These are phyloP conservation scores for Hanseniaspora lachancei DNA, from an alignment of 805 yeast species.

Conservation along the genomic window DNA sequence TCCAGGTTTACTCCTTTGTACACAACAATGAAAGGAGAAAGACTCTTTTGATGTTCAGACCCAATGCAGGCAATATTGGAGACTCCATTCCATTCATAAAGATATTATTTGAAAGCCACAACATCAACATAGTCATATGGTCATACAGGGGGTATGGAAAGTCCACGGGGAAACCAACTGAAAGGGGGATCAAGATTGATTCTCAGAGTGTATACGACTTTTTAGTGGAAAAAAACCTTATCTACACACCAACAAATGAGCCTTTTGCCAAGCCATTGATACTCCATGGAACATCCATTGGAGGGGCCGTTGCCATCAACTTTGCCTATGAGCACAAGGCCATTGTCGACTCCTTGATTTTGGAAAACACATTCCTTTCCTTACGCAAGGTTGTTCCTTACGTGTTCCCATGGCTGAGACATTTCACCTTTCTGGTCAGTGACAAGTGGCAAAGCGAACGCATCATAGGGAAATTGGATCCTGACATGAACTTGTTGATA, in stretches of 20 bases:
- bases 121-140: conserved; percentile 67
- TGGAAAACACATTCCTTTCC: conserved; percentile 78
- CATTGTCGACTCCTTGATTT: conserved; percentile 47
- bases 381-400: conserved; percentile 61
- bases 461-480: conserved; percentile 38
- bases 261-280: conserved; percentile 32
- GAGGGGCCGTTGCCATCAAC: conserved; percentile 88
- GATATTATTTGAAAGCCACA: conserved; percentile 46
- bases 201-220: conserved; percentile 59
- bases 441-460: conserved; percentile 73
- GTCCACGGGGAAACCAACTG: conserved; percentile 65
- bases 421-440: conserved; percentile 49
- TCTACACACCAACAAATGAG: conserved; percentile 20
- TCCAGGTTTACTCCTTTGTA: conserved; percentile 46
- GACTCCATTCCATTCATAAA: conserved; percentile 72
- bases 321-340: conserved; percentile 48
- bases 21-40: conserved; percentile 13
- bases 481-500: conserved; percentile 52
- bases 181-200: conserved; percentile 67
- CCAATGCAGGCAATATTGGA: conserved; percentile 95
- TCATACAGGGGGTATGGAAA: conserved; percentile 87
- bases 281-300: conserved; percentile 78
- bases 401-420: conserved; percentile 53
- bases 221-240: conserved; percentile 40
- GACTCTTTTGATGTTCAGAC: conserved; percentile 67